These are phyloP conservation scores for Cronartium quercuum DNA, from an alignment of 1,284 basidiomycete genomes.

Conservation along the genomic window DNA sequence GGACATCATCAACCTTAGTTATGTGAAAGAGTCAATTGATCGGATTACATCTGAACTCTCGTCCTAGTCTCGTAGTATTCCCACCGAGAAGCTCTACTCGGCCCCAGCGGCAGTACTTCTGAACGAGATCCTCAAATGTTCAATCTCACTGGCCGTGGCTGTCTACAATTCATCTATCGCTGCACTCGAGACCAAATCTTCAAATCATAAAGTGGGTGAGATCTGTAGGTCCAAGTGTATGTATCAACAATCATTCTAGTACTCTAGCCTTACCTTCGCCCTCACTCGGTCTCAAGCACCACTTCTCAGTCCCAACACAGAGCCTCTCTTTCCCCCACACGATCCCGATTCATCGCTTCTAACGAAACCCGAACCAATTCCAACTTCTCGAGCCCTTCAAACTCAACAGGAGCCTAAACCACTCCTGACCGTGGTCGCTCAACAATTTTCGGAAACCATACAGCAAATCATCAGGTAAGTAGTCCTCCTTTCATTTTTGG, in stretches of 20 bases:
- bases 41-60: conserved; percentile 10
- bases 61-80: conserved; percentile 47
- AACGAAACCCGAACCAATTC: background rate
- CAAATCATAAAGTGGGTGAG: background rate
- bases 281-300: background rate
- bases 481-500: background rate
- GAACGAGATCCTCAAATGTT: conserved; percentile 84
- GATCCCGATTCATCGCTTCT: background rate
- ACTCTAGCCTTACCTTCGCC: background rate
- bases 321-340: background rate
- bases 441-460: background rate
- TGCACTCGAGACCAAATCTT: background rate
- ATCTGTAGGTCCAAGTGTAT: background rate
- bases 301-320: background rate
- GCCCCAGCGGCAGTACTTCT: conserved; percentile 85
- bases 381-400: background rate
- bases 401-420: background rate
- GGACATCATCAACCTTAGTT: background rate
- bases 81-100: conserved; percentile 60
- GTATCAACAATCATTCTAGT: background rate
- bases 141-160: conserved; percentile 70
- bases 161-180: conserved; percentile 47
- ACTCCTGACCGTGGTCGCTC: background rate
- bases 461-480: background rate
- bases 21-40: background rate